Conservation (phyloP, 2,329 filamentous ascomycete genomes). For the Arachnomyces sp. region DNA sequence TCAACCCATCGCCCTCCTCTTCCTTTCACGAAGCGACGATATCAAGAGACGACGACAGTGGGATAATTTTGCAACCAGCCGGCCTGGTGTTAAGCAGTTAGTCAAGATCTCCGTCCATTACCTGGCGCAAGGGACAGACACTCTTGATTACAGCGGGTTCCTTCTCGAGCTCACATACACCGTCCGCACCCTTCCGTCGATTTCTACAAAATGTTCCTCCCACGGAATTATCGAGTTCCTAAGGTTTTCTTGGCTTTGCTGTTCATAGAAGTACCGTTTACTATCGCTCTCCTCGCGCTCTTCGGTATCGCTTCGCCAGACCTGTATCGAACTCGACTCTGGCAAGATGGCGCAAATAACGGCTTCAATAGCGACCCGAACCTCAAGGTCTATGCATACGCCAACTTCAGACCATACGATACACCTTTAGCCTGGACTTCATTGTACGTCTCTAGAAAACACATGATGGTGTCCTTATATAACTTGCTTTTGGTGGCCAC, state of each 20-base stretch:
- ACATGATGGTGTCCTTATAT: slow-evolving; percentile 7
- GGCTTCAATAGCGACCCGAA: slow-evolving; percentile 57
- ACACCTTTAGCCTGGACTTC: slow-evolving; percentile 53
- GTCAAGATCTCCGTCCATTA: too few relatives aligned
- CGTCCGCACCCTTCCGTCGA: not conserved
- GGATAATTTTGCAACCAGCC: slow-evolving; percentile 29
- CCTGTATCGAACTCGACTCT: slow-evolving; percentile 53
- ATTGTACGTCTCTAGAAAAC: slow-evolving; percentile 41
- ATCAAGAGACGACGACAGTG: slow-evolving; percentile 14
- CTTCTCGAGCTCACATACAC: not conserved
- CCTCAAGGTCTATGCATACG: slow-evolving; percentile 49
- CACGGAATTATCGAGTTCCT: slow-evolving; percentile 48
- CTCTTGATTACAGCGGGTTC: not conserved
- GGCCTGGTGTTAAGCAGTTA: slow-evolving; percentile 24
- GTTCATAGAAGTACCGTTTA: slow-evolving; percentile 49
- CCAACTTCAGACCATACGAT: slow-evolving; percentile 50
- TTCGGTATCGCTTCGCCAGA: slow-evolving; percentile 57
- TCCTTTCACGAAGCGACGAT: slow-evolving; percentile 5
- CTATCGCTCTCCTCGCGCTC: slow-evolving; percentile 50
- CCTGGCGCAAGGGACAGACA: not conserved
- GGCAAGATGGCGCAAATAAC: slow-evolving; percentile 54
- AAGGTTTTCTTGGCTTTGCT: slow-evolving; percentile 47
- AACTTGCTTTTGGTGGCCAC: not conserved
- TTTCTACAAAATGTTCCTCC: slow-evolving; percentile 37
- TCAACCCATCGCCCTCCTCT: slow-evolving; percentile 15